A percentile compares a stretch with the other conserved stretches of the same genome.
Evolutionary conservation across 331 rosid genomes (phyloP).

Genomic region (Malus hybrid): DNA sequence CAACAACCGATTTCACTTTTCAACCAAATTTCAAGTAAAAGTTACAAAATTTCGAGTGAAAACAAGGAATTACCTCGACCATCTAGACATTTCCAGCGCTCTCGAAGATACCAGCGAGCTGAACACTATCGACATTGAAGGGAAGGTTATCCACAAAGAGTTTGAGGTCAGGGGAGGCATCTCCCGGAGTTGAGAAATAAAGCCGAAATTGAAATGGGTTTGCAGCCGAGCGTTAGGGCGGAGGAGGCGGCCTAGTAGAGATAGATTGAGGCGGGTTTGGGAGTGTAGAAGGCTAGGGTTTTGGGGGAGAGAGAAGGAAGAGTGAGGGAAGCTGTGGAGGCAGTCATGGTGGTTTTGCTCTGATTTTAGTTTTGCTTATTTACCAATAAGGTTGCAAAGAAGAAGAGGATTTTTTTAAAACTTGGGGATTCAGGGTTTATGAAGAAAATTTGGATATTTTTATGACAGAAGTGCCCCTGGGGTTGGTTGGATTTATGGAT

Average conservation of each 20-base stretch:
- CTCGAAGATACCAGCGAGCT: conserved; percentile 69
- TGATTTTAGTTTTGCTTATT: neutral
- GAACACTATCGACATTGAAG: conserved; percentile 66
- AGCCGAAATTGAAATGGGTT: conserved; percentile 39
- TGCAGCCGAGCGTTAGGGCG: conserved; percentile 18
- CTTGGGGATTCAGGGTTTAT: neutral
- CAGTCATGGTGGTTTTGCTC: conserved; percentile 42
- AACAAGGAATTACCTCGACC: conserved; percentile 58
- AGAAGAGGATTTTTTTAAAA: neutral
- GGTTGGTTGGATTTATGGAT: neutral
- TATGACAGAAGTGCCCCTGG: neutral
- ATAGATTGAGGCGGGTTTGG: conserved; percentile 26
- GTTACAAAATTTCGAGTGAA: neutral
- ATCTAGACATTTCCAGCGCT: conserved; percentile 66
- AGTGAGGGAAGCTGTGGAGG: conserved; percentile 62
- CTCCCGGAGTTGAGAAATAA: conserved; percentile 23
- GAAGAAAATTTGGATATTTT: conserved; percentile 1
- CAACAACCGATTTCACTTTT: neutral
- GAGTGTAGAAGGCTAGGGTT: conserved; percentile 29
- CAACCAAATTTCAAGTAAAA: neutral
- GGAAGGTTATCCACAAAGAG: conserved; percentile 89
- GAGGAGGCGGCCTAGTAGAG: conserved; percentile 11
- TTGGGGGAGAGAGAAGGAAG: conserved; percentile 47
- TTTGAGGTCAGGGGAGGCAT: conserved; percentile 38
- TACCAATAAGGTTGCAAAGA: conserved; percentile 35